Conservation (phyloP, 331 rosid genomes). For the Prunus yedoensis region DNA sequence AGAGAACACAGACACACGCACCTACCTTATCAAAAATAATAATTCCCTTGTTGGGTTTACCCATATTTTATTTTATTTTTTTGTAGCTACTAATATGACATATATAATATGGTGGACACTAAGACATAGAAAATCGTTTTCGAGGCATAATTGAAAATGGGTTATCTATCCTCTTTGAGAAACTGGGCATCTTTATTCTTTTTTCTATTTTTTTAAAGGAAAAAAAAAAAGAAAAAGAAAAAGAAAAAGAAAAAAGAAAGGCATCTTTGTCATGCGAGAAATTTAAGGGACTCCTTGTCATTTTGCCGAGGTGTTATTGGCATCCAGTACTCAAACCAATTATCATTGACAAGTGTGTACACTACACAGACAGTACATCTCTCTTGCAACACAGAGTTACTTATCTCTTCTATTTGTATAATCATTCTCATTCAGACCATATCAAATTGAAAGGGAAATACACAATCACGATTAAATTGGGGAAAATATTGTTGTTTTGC, state of each 20-base stretch:
- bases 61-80: not conserved
- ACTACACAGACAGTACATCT: too few species aligned
- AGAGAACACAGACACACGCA: constrained; percentile 13
- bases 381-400: not conserved
- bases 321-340: constrained; percentile 25
- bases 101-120: constrained; percentile 11
- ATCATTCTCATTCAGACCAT: not conserved
- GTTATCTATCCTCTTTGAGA: not conserved
- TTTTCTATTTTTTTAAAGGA: too few species aligned
- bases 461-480: not conserved
- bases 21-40: constrained; percentile 20
- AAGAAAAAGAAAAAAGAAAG: too few species aligned
- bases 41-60: constrained; percentile 14
- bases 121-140: constrained; percentile 33
- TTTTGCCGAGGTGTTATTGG: constrained; percentile 12
- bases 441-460: not conserved
- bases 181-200: constrained; percentile 12
- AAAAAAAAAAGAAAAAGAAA: too few species aligned
- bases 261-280: constrained; percentile 35
- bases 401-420: not conserved
- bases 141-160: constrained; percentile 18
- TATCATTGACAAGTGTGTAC: constrained; percentile 24
- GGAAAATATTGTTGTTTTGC: not conserved
- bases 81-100: not conserved
- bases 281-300: constrained; percentile 37